Conservation (phyloP, 805 yeast species). For the Martiniozyma abietophila region DNA sequence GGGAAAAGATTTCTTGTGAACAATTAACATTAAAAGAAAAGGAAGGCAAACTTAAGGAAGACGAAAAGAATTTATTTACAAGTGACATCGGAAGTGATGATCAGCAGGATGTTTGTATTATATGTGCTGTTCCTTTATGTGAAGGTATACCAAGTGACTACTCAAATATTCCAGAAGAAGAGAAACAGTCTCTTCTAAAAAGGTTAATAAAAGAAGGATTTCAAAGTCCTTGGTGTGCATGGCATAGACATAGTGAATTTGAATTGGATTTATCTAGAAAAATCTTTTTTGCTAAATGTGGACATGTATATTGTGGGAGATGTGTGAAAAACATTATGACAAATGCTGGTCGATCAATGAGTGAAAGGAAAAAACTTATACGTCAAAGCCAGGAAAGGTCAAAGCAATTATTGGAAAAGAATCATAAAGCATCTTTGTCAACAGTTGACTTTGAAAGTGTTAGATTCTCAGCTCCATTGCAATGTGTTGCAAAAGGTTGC, state of each 20-base stretch:
- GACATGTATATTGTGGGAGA: slow-evolving; percentile 81
- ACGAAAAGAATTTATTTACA: slow-evolving; percentile 14
- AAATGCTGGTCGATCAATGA: slow-evolving; percentile 6
- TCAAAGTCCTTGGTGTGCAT: slow-evolving; percentile 59
- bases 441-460: slow-evolving; percentile 31
- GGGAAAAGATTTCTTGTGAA: slow-evolving; percentile 19
- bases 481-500: slow-evolving; percentile 51
- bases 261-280: slow-evolving; percentile 58
- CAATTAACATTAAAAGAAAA: too few relatives aligned
- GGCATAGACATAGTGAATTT: slow-evolving; percentile 34
- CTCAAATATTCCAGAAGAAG: slow-evolving; percentile 8
- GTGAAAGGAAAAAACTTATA: slow-evolving; percentile 12
- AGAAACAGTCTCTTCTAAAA: slow-evolving; percentile 19
- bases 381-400: slow-evolving; percentile 7
- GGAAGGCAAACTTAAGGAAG: slow-evolving; percentile 11
- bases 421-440: slow-evolving; percentile 10
- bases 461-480: slow-evolving; percentile 42
- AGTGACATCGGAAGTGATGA: slow-evolving; percentile 27
- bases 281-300: slow-evolving; percentile 62
- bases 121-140: slow-evolving; percentile 70
- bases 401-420: too few relatives aligned
- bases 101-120: slow-evolving; percentile 35
- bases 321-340: slow-evolving; percentile 61
- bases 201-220: slow-evolving; percentile 21
- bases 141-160: slow-evolving; percentile 56